Conservation (phyloP, 2,329 filamentous ascomycete species). For the Calonectria ilicicola region DNA sequence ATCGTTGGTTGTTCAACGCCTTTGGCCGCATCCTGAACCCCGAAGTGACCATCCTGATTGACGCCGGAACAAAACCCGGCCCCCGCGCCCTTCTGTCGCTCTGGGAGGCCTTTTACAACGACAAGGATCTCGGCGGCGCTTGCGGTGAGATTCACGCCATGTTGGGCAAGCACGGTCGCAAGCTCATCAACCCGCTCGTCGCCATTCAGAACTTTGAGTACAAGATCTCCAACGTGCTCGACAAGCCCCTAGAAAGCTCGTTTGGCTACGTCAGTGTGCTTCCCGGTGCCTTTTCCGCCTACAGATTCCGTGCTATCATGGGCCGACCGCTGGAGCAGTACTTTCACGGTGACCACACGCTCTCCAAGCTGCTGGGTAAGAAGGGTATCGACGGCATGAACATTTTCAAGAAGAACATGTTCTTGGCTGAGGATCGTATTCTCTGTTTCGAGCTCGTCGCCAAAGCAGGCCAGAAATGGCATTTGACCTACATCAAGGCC, state of each 20-base stretch:
- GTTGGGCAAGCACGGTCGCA: constrained; percentile 37
- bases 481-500: constrained; percentile 41
- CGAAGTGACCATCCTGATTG: constrained; percentile 40
- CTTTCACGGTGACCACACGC: constrained; percentile 41
- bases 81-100: constrained; percentile 36
- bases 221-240: constrained; percentile 41
- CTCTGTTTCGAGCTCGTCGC: constrained; percentile 41
- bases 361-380: constrained; percentile 39
- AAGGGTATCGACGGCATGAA: constrained; percentile 43
- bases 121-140: constrained; percentile 38
- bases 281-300: constrained; percentile 39
- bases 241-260: constrained; percentile 39
- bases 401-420: constrained; percentile 45
- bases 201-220: constrained; percentile 42
- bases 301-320: constrained; percentile 41
- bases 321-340: constrained; percentile 39
- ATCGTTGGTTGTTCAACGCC: constrained; percentile 42
- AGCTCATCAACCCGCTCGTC: constrained; percentile 40
- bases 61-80: constrained; percentile 41
- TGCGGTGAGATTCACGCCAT: constrained; percentile 42
- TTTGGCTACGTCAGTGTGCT: constrained; percentile 42
- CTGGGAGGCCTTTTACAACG: constrained; percentile 42
- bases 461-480: constrained; percentile 41
- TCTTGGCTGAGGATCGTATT: constrained; percentile 40
- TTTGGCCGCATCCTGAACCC: constrained; percentile 42